Evolutionary conservation across 2,329 filamentous ascomycete species (phyloP).

Genomic region (Amesomyces nigricolor): DNA sequence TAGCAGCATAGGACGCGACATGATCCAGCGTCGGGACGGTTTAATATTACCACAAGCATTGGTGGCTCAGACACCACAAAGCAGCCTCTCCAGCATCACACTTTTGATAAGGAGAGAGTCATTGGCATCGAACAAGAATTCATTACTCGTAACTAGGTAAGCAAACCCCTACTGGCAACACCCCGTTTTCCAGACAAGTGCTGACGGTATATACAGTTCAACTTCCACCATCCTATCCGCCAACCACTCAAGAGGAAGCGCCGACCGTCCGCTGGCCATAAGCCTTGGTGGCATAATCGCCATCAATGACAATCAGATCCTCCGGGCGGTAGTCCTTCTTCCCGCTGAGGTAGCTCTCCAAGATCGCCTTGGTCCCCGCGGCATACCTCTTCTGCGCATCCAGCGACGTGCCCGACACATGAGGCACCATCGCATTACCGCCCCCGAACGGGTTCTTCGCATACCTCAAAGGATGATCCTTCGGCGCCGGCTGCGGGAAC

Average conservation of each 20-base stretch:
- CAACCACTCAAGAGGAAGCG: not conserved
- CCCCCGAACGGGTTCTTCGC: slow-evolving; percentile 93
- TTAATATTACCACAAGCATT: not conserved
- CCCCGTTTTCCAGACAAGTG: not conserved
- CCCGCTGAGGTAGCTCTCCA: slow-evolving; percentile 85
- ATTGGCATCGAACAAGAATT: not conserved
- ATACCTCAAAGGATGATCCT: slow-evolving; percentile 86
- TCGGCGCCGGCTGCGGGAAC: slow-evolving; percentile 95
- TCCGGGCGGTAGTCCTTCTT: slow-evolving; percentile 81
- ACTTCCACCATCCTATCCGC: not conserved
- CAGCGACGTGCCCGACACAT: slow-evolving; percentile 98
- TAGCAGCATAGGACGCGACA: slow-evolving; percentile 4
- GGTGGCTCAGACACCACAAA: not conserved
- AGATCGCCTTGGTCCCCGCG: slow-evolving; percentile 79
- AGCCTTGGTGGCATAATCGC: slow-evolving; percentile 91
- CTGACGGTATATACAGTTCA: slow-evolving; percentile 10
- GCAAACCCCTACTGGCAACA: not conserved
- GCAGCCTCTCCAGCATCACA: not conserved
- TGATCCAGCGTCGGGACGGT: slow-evolving; percentile 8
- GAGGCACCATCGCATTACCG: slow-evolving; percentile 97
- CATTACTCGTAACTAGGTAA: slow-evolving; percentile 6
- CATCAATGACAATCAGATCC: slow-evolving; percentile 84
- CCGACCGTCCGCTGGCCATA: slow-evolving; percentile 61
- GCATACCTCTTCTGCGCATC: slow-evolving; percentile 94
- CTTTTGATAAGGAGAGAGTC: too few species aligned